Conservation (phyloP, 2,329 filamentous ascomycete species). For the Paramyrothecium roridum region DNA sequence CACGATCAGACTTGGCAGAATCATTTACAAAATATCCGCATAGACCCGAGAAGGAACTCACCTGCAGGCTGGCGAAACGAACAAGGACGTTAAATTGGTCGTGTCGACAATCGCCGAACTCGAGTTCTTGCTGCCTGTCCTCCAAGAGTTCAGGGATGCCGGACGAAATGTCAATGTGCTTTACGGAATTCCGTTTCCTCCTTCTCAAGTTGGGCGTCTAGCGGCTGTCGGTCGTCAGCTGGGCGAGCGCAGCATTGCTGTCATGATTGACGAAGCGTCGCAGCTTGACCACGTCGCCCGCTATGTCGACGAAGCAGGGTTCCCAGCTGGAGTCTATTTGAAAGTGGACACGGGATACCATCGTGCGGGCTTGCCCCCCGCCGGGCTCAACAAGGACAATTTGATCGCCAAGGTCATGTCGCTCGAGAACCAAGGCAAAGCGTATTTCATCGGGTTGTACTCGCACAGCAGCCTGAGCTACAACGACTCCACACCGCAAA, state of each 20-base stretch:
- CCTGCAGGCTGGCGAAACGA: slow-evolving; percentile 47
- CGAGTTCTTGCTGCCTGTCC: slow-evolving; percentile 47
- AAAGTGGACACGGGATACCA: slow-evolving; percentile 65
- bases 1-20: fast-evolving
- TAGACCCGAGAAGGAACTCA: slow-evolving; percentile 53
- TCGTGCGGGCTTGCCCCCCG: slow-evolving; percentile 53
- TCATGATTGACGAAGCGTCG: slow-evolving; percentile 55
- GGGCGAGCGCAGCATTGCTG: slow-evolving; percentile 41
- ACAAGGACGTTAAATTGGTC: slow-evolving; percentile 46
- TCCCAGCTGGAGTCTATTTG: slow-evolving; percentile 43
- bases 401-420: slow-evolving; percentile 32
- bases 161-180: slow-evolving; percentile 36
- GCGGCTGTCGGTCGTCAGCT: slow-evolving; percentile 41
- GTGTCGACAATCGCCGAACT: slow-evolving; percentile 59
- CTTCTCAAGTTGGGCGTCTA: slow-evolving; percentile 49
- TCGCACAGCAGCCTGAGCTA: slow-evolving; percentile 31
- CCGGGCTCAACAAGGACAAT: slow-evolving; percentile 29
- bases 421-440: slow-evolving; percentile 11
- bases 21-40: fast-evolving
- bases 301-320: slow-evolving; percentile 24
- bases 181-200: slow-evolving; percentile 58
- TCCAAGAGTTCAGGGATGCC: slow-evolving; percentile 34
- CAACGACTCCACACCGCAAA: slow-evolving; percentile 15
- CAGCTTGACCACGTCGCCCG: slow-evolving; percentile 35
- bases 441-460: slow-evolving; percentile 20